Conservation (phyloP, 2,329 filamentous ascomycete genomes). For the Arthrobotrys sinensis region DNA sequence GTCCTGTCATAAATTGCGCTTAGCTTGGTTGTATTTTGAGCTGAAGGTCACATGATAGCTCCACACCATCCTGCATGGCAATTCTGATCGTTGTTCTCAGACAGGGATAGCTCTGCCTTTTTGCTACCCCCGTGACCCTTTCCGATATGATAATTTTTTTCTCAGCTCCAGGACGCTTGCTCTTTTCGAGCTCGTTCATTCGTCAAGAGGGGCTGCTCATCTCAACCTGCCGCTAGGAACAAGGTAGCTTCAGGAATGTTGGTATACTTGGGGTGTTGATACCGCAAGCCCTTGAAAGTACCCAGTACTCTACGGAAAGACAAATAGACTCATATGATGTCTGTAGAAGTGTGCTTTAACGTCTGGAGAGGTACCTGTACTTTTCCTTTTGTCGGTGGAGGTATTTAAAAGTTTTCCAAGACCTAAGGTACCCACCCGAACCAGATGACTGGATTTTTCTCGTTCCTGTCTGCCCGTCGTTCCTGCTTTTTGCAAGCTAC, state of each 20-base stretch:
- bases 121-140: slow-evolving; percentile 39
- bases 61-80: slow-evolving; percentile 25
- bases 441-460: slow-evolving; percentile 40
- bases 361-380: slow-evolving; percentile 10
- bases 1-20: neutral
- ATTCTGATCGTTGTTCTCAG: neutral
- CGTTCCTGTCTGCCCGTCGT: slow-evolving; percentile 14
- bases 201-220: slow-evolving; percentile 10
- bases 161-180: slow-evolving; percentile 22
- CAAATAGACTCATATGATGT: neutral
- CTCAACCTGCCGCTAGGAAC: slow-evolving; percentile 38
- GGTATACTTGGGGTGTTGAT: slow-evolving; percentile 12
- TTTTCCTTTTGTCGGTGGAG: slow-evolving; percentile 36
- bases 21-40: slow-evolving; percentile 7
- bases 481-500: slow-evolving; percentile 45
- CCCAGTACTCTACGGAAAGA: slow-evolving; percentile 20
- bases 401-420: slow-evolving; percentile 24
- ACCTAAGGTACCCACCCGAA: slow-evolving; percentile 31
- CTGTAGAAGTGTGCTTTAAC: neutral
- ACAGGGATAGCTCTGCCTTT: slow-evolving; percentile 32
- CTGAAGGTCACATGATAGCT: slow-evolving; percentile 47
- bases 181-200: slow-evolving; percentile 23
- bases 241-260: slow-evolving; percentile 29
- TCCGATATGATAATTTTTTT: slow-evolving; percentile 16
- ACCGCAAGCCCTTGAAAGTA: slow-evolving; percentile 7